These are phyloP conservation scores for Haberlea rhodopensis DNA, from an alignment of 257 asterid species.

Conservation along the genomic window DNA sequence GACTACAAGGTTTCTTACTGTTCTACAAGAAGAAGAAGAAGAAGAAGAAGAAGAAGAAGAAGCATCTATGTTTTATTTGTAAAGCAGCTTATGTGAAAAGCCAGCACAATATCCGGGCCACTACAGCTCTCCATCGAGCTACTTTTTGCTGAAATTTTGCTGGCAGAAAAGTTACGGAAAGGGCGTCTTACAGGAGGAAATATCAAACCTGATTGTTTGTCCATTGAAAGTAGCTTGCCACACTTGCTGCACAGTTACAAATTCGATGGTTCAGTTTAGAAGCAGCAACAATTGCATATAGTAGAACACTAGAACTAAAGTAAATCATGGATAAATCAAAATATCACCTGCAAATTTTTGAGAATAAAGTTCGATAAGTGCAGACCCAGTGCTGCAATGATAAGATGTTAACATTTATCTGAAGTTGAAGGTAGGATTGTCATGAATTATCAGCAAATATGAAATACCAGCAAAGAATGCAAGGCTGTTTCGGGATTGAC, in stretches of 20 bases:
- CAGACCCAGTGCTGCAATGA: constrained; percentile 76
- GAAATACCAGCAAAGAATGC: constrained; percentile 60
- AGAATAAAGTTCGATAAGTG: constrained; percentile 69
- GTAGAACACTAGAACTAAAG: neutral
- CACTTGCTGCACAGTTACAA: constrained; percentile 63
- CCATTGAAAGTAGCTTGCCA: constrained; percentile 67
- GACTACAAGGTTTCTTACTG: neutral
- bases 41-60: constrained; percentile 19
- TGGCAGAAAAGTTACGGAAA: constrained; percentile 43
- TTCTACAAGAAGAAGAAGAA: neutral
- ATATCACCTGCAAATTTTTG: constrained; percentile 71
- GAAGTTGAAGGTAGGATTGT: neutral
- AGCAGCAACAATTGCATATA: neutral
- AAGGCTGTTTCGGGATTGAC: constrained; percentile 51
- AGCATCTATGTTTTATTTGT: constrained; percentile 44
- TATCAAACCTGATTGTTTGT: constrained; percentile 65
- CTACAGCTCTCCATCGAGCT: constrained; percentile 32
- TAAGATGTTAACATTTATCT: neutral
- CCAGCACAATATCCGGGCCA: constrained; percentile 33
- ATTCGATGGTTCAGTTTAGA: constrained; percentile 9
- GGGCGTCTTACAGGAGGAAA: constrained; percentile 80
- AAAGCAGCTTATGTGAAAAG: constrained; percentile 75
- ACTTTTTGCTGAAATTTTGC: constrained; percentile 32
- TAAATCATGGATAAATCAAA: neutral
- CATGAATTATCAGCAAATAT: neutral